phyloP scores from a whole-genome alignment of 108 stramenopile species.

The Heterococcus sp. region DNA sequence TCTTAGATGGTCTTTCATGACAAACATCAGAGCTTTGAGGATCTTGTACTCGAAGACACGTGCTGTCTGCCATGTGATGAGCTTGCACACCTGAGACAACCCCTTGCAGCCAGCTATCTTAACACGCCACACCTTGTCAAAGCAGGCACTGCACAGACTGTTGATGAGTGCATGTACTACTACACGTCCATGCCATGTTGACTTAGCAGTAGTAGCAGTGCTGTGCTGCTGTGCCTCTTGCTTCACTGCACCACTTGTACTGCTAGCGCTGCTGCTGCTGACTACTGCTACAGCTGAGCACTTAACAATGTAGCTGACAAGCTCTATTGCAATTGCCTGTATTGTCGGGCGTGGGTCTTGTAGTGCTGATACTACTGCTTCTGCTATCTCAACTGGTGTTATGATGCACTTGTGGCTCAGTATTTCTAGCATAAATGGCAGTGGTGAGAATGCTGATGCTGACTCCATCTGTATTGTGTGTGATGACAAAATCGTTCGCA shows the following conservation, averaged over 20 bases:
- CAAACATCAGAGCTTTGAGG: constrained; percentile 36
- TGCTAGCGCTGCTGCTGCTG: not conserved
- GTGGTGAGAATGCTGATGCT: not conserved
- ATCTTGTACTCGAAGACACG: constrained; percentile 36
- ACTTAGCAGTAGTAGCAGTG: not conserved
- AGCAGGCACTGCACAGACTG: constrained; percentile 35
- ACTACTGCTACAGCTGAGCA: not conserved
- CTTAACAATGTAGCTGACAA: constrained; percentile 5
- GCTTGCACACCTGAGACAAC: constrained; percentile 14
- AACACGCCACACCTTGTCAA: constrained; percentile 30
- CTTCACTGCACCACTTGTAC: not conserved
- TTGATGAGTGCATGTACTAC: constrained; percentile 33
- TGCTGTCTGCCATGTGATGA: constrained; percentile 4
- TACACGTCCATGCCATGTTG: constrained; percentile 32
- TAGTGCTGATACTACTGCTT: constrained; percentile 28
- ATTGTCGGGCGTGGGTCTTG: constrained; percentile 24
- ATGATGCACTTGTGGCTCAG: not conserved
- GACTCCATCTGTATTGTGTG: not conserved
- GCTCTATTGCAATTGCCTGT: constrained; percentile 17
- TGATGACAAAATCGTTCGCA: not conserved
- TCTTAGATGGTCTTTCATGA: constrained; percentile 43
- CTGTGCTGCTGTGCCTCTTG: not conserved
- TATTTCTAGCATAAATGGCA: not conserved
- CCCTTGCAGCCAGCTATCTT: constrained; percentile 34
- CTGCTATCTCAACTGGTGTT: constrained; percentile 30